These are phyloP conservation scores for Davidsoniella eucalypti DNA, from an alignment of 2,329 filamentous ascomycete genomes.

Conservation along the genomic window DNA sequence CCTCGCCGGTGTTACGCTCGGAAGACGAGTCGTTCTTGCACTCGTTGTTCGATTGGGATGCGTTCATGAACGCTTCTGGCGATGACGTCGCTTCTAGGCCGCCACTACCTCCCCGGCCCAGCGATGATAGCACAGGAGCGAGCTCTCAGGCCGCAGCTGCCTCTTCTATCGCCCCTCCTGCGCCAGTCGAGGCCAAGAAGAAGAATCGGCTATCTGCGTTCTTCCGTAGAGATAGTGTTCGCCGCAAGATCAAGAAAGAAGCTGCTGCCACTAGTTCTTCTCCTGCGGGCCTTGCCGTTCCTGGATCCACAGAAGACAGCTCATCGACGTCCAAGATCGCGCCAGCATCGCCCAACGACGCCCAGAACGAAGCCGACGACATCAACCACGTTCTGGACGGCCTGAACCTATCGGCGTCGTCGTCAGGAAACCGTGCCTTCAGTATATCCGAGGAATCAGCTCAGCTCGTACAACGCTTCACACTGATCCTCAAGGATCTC, in stretches of 20 bases:
- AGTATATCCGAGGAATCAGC: constrained; percentile 71
- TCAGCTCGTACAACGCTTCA: constrained; percentile 69
- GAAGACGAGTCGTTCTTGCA: constrained; percentile 44
- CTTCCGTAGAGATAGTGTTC: constrained; percentile 19
- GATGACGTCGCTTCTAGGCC: constrained; percentile 31
- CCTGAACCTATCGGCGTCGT: constrained; percentile 65
- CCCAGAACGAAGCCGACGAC: constrained; percentile 47
- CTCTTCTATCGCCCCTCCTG: constrained; percentile 20
- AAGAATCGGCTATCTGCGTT: constrained; percentile 22
- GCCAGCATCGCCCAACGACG: constrained; percentile 24
- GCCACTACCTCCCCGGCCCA: constrained; percentile 34
- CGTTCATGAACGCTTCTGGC: constrained; percentile 14
- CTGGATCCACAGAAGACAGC: constrained; percentile 16
- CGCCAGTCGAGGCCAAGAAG: constrained; percentile 17
- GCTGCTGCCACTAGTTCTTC: not conserved
- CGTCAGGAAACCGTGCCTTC: constrained; percentile 58
- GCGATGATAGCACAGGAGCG: not conserved
- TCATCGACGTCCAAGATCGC: too few relatives aligned
- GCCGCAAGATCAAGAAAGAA: too few relatives aligned
- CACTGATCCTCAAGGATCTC: constrained; percentile 77
- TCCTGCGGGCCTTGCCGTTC: not conserved
- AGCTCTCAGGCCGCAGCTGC: constrained; percentile 16
- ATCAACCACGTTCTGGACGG: constrained; percentile 65
- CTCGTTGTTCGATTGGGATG: constrained; percentile 27
- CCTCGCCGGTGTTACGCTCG: constrained; percentile 27